Conservation (phyloP, 2,329 filamentous ascomycete species). For the Neopestalotiopsis clavispora region DNA sequence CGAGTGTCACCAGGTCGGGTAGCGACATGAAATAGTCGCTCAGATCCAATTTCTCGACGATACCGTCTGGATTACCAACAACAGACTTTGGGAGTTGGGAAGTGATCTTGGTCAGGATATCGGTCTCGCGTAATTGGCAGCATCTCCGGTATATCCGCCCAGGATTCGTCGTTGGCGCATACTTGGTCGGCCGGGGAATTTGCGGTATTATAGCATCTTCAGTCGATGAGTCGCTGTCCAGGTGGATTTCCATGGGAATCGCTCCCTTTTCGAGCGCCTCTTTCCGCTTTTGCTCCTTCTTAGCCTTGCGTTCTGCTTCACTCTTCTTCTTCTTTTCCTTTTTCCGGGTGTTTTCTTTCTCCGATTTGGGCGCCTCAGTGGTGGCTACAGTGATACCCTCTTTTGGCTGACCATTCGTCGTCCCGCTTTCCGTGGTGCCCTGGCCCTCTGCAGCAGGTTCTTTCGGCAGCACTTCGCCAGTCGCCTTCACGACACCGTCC, state of each 20-base stretch:
- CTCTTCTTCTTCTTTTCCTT: conserved; percentile 97
- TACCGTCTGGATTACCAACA: conserved; percentile 71
- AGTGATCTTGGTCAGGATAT: conserved; percentile 88
- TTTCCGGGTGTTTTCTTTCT: conserved; percentile 67
- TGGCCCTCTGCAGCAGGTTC: conserved; percentile 44
- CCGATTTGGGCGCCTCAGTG: conserved; percentile 35
- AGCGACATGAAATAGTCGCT: conserved; percentile 84
- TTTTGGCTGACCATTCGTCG: conserved; percentile 29
- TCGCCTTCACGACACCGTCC: conserved; percentile 47
- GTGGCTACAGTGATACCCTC: conserved; percentile 32
- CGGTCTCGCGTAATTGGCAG: conserved; percentile 91
- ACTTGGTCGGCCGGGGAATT: conserved; percentile 57
- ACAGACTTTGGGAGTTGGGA: conserved; percentile 79
- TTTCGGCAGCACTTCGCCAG: conserved; percentile 44
- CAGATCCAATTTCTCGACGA: conserved; percentile 82
- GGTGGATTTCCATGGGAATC: conserved; percentile 81
- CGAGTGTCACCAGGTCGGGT: conserved; percentile 82
- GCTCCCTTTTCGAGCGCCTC: conserved; percentile 87
- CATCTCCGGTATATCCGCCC: conserved; percentile 92
- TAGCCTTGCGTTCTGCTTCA: conserved; percentile 73
- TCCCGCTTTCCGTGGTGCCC: conserved; percentile 27
- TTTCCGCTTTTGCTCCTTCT: conserved; percentile 47
- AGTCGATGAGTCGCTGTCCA: conserved; percentile 67
- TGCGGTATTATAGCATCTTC: conserved; percentile 35
- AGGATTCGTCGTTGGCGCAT: conserved; percentile 84